Conservation (phyloP, 345 rosid genomes). For the Hibiscus syriacus region DNA sequence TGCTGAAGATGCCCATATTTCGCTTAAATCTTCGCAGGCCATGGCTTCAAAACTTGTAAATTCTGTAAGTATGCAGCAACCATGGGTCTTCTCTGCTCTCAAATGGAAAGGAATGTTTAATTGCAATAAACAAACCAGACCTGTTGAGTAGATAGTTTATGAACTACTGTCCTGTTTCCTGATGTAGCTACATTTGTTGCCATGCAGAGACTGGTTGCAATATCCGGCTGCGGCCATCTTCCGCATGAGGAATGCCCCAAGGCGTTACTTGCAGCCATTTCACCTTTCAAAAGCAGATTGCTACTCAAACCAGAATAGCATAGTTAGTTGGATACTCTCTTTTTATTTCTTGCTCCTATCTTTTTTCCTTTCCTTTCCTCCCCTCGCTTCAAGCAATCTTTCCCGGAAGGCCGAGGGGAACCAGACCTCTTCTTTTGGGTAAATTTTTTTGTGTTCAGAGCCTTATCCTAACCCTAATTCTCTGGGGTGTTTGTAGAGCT, state of each 20-base stretch:
- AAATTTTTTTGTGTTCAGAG: conserved; percentile 27
- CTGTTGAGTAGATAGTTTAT: neutral
- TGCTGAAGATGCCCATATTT: conserved; percentile 78
- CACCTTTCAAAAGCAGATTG: conserved; percentile 73
- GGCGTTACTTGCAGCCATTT: conserved; percentile 78
- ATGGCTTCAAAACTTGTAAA: conserved; percentile 84
- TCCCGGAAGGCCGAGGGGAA: conserved; percentile 24
- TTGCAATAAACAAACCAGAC: neutral
- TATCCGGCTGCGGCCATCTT: conserved; percentile 95
- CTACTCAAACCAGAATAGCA: conserved; percentile 38
- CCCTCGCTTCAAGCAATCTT: neutral
- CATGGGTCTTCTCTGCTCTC: neutral
- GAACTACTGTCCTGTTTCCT: neutral
- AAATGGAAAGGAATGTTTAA: neutral
- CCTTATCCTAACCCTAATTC: conserved; percentile 14
- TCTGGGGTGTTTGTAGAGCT: conserved; percentile 27
- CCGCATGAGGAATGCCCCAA: conserved; percentile 98
- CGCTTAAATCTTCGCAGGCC: conserved; percentile 73
- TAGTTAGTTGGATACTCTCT: conserved; percentile 29
- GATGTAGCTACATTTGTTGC: conserved; percentile 1
- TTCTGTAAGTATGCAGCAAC: conserved; percentile 65
- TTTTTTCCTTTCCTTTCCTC: neutral
- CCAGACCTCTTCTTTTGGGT: conserved; percentile 24
- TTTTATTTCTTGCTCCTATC: conserved; percentile 8
- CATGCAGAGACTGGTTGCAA: conserved; percentile 84